Evolutionary conservation across 2,329 filamentous ascomycete genomes (phyloP).

Genomic region (Ilyonectria mors-panacis): DNA sequence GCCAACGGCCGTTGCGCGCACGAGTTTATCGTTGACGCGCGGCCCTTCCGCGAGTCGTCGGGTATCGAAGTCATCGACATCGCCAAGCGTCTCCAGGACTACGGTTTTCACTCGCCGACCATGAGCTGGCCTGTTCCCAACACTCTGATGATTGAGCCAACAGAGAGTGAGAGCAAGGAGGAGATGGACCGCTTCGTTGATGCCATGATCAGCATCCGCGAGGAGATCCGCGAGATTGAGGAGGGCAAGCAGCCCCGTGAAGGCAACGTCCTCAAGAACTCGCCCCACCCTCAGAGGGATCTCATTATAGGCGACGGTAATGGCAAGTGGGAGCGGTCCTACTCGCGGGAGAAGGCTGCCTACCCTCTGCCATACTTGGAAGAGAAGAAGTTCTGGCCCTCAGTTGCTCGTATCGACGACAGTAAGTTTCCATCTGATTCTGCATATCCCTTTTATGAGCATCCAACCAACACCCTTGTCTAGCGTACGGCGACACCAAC

Average conservation of each 20-base stretch:
- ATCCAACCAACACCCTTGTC: background rate
- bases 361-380: constrained; percentile 87
- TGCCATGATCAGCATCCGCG: constrained; percentile 86
- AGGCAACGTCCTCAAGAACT: constrained; percentile 89
- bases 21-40: constrained; percentile 95
- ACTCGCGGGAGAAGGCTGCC: constrained; percentile 85
- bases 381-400: constrained; percentile 99
- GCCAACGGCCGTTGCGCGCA: constrained; percentile 89
- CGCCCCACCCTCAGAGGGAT: constrained; percentile 89
- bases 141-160: constrained; percentile 98
- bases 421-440: constrained; percentile 67
- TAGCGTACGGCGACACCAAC: background rate
- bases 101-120: constrained; percentile 96
- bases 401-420: constrained; percentile 88
- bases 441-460: background rate
- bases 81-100: constrained; percentile 96
- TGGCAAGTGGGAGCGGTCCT: constrained; percentile 83
- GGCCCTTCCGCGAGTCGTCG: constrained; percentile 85
- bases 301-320: constrained; percentile 72
- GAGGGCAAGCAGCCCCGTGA: constrained; percentile 81
- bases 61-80: constrained; percentile 95
- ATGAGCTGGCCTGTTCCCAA: constrained; percentile 98
- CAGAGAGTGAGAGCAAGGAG: constrained; percentile 91
- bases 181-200: constrained; percentile 96
- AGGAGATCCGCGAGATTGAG: constrained; percentile 88